Evolutionary conservation across 495 filamentous ascomycete genomes (phyloP).

Genomic region (Collariella sp.): DNA sequence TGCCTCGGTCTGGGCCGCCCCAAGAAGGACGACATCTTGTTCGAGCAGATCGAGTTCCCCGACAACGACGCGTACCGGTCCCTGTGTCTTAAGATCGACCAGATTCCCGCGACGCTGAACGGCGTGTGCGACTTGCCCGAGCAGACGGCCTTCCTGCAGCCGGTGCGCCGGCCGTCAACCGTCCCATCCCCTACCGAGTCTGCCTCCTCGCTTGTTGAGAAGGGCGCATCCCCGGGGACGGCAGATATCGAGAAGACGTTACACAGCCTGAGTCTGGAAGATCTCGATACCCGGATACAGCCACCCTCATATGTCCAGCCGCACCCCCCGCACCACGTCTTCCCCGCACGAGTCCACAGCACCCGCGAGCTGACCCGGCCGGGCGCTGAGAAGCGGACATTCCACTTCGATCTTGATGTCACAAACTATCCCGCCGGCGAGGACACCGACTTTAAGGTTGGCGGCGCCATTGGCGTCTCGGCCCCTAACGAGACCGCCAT

Average conservation of each 20-base stretch:
- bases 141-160: conserved; percentile 59
- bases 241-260: conserved; percentile 20
- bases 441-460: conserved; percentile 87
- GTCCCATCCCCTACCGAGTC: conserved; percentile 34
- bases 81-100: conserved; percentile 64
- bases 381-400: conserved; percentile 95
- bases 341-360: conserved; percentile 70
- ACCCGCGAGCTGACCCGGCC: conserved; percentile 76
- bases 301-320: conserved; percentile 88
- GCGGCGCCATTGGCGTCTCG: conserved; percentile 86
- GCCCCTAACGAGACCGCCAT: conserved; percentile 72
- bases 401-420: conserved; percentile 93
- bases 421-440: conserved; percentile 89
- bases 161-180: conserved; percentile 30
- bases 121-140: conserved; percentile 61
- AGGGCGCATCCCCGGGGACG: conserved; percentile 1
- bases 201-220: conserved; percentile 22
- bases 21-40: conserved; percentile 44
- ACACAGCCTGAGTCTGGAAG: conserved; percentile 28
- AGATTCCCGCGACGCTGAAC: conserved; percentile 63
- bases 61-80: conserved; percentile 78
- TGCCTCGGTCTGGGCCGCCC: conserved; percentile 57
- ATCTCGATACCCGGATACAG: conserved; percentile 45
- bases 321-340: conserved; percentile 89
- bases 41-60: conserved; percentile 55